These are phyloP conservation scores for Metschnikowia gelsemii DNA, from an alignment of 805 yeast genomes.

Conservation along the genomic window DNA sequence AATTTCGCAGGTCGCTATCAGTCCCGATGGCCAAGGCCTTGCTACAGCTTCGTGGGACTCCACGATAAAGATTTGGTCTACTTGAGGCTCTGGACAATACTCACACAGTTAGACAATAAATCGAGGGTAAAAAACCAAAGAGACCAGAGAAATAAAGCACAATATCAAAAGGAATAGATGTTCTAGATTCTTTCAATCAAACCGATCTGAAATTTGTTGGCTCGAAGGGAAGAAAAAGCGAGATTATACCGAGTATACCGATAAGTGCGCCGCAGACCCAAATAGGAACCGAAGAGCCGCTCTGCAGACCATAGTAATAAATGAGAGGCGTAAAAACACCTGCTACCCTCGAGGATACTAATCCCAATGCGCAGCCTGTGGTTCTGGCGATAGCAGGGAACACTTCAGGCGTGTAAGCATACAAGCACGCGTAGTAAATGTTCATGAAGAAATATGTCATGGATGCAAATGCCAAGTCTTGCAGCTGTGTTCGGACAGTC, in stretches of 20 bases:
- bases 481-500: slow-evolving; percentile 19
- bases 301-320: slow-evolving; percentile 27
- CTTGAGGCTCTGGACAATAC: slow-evolving; percentile 1
- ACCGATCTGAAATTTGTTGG: slow-evolving; percentile 1
- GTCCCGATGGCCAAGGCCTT: slow-evolving; percentile 74
- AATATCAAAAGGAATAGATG: too few species aligned
- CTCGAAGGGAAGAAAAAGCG: not conserved
- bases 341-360: slow-evolving; percentile 32
- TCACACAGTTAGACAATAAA: too few species aligned
- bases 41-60: slow-evolving; percentile 83
- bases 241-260: slow-evolving; percentile 10
- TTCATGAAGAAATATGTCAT: slow-evolving; percentile 22
- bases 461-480: slow-evolving; percentile 22
- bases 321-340: slow-evolving; percentile 35
- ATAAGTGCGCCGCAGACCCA: slow-evolving; percentile 34
- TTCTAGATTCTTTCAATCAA: not conserved
- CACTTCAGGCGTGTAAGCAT: slow-evolving; percentile 38
- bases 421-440: slow-evolving; percentile 31
- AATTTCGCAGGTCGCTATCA: slow-evolving; percentile 59
- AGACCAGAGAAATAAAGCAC: too few species aligned
- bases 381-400: slow-evolving; percentile 37
- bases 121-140: too few species aligned
- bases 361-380: slow-evolving; percentile 36
- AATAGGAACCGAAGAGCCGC: slow-evolving; percentile 28
- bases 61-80: slow-evolving; percentile 65